phyloP scores from a whole-genome alignment of 2,329 filamentous ascomycete genomes.

The Incumbomyces lentus region DNA sequence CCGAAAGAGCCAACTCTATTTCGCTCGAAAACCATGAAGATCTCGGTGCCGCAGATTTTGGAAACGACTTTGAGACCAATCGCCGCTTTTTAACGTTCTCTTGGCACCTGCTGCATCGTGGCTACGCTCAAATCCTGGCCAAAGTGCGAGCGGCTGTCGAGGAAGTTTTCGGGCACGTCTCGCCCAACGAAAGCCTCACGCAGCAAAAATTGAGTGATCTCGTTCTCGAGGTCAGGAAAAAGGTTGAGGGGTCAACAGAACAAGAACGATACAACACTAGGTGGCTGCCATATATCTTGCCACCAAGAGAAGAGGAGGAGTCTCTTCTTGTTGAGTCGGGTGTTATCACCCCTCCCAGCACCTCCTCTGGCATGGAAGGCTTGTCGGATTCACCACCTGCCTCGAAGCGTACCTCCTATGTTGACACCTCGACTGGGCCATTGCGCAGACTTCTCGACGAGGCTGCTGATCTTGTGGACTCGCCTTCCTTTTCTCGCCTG shows the following conservation, averaged over 20 bases:
- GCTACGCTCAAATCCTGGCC: conserved; percentile 72
- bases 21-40: conserved; percentile 89
- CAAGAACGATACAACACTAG: conserved; percentile 51
- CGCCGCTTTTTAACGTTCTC: conserved; percentile 89
- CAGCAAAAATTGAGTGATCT: conserved; percentile 71
- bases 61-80: conserved; percentile 93
- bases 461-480: conserved; percentile 90
- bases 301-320: conserved; percentile 61
- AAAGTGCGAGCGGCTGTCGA: conserved; percentile 78
- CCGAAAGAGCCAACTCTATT: conserved; percentile 42
- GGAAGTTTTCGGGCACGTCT: conserved; percentile 79
- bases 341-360: conserved; percentile 43
- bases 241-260: conserved; percentile 66
- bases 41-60: conserved; percentile 66
- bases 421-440: conserved; percentile 25
- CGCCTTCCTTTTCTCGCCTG: conserved; percentile 79
- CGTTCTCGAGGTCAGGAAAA: conserved; percentile 71
- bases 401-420: conserved; percentile 3
- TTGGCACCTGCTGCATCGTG: conserved; percentile 92
- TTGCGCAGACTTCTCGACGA: conserved; percentile 85
- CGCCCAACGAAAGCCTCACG: conserved; percentile 77
- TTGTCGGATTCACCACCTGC: conserved; percentile 34
- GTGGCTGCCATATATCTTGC: conserved; percentile 80
- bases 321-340: conserved; percentile 74
- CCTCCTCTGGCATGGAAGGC: conserved; percentile 25